Percentiles rank a stretch among this genome's conserved stretches.
Evolutionary conservation across 208 protist species (phyloP).

Genomic region (Crithidia expoeki): DNA sequence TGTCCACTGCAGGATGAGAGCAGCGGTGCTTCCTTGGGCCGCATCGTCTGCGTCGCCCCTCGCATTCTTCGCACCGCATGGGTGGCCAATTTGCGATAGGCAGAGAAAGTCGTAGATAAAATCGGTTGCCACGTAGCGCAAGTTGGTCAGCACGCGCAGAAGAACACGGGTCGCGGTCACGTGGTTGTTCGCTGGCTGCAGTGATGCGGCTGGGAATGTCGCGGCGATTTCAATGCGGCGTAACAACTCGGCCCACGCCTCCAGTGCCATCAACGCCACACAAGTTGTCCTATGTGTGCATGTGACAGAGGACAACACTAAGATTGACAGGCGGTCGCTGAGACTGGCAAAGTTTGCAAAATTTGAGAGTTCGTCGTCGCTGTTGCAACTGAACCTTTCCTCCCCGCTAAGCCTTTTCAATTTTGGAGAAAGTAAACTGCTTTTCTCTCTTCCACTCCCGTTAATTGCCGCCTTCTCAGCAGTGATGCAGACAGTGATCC

Average conservation of each 20-base stretch:
- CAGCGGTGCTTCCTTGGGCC: background rate
- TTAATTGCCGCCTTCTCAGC: background rate
- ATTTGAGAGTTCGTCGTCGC: background rate
- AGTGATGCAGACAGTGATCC: background rate
- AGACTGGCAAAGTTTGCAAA: background rate
- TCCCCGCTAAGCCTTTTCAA: background rate
- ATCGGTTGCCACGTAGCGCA: slow-evolving; percentile 12
- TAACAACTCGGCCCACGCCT: slow-evolving; percentile 16
- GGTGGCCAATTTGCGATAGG: background rate
- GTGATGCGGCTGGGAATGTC: background rate
- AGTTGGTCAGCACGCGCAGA: slow-evolving; percentile 17
- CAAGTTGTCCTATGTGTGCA: slow-evolving; percentile 3
- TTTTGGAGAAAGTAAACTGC: background rate
- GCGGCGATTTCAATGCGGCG: slow-evolving; percentile 7
- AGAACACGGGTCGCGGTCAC: slow-evolving; percentile 2
- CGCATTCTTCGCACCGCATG: background rate
- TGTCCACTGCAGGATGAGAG: slow-evolving; percentile 19
- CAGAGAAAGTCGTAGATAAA: slow-evolving; percentile 1
- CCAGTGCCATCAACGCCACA: slow-evolving; percentile 8
- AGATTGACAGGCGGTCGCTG: slow-evolving; percentile 6
- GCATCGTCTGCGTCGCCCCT: background rate
- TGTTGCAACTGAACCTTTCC: background rate
- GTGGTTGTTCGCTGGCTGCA: background rate
- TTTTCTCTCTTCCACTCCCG: background rate
- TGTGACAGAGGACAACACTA: slow-evolving; percentile 20